Conservation (phyloP, 2,329 filamentous ascomycete species). For the Trichoderma guizhouense region DNA sequence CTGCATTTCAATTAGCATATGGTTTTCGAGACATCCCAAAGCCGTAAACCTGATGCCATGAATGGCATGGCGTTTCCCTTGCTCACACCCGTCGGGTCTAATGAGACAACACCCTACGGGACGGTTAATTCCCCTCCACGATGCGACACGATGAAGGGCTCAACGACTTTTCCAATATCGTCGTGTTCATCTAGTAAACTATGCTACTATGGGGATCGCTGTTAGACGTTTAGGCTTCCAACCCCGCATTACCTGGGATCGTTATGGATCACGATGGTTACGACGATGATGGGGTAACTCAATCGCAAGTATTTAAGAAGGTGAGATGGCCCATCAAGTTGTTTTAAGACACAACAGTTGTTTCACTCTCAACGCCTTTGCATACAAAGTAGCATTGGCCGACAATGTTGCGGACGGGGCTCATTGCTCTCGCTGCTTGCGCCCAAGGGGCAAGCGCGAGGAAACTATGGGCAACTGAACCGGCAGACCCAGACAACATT, state of each 20-base stretch:
- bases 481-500: conserved; percentile 18
- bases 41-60: not conserved
- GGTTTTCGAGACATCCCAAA: not conserved
- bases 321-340: not conserved
- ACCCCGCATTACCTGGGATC: not conserved
- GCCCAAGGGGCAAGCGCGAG: not conserved
- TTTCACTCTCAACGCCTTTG: not conserved
- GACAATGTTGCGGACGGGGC: conserved; percentile 2
- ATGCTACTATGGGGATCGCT: not conserved
- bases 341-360: too few relatives aligned
- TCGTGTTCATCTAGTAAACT: not conserved
- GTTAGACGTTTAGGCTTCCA: not conserved
- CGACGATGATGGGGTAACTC: not conserved
- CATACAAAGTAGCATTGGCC: not conserved
- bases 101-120: not conserved
- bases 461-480: conserved; percentile 2
- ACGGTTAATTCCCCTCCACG: not conserved
- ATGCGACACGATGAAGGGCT: not conserved
- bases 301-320: not conserved
- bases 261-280: not conserved
- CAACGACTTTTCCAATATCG: not conserved
- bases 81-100: not conserved
- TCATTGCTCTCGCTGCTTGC: not conserved
- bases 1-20: not conserved
- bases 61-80: not conserved